These are phyloP conservation scores for Rhododendron ferrugineum DNA, from an alignment of 148 eudicot species.

Conservation along the genomic window DNA sequence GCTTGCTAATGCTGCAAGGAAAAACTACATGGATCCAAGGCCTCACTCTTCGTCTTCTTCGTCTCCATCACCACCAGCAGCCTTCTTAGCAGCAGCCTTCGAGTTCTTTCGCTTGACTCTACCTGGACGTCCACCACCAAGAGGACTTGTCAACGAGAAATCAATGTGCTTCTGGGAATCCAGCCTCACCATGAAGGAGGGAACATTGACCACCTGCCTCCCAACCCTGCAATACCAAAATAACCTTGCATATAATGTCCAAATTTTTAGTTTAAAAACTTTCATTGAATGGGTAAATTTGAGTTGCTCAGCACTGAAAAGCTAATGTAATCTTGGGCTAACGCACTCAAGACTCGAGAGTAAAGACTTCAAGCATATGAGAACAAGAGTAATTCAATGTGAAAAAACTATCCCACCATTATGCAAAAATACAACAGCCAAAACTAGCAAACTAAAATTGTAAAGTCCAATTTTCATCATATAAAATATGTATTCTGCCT, in stretches of 20 bases:
- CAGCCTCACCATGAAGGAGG: conserved; percentile 43
- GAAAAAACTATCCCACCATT: not conserved
- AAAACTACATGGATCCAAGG: not conserved
- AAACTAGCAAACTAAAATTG: not conserved
- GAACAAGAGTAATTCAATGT: not conserved
- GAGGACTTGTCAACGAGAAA: conserved; percentile 38
- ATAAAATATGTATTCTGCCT: not conserved
- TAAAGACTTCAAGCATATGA: not conserved
- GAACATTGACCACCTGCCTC: conserved; percentile 37
- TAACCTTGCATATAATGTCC: not conserved
- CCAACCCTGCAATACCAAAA: conserved; percentile 25
- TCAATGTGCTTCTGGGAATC: conserved; percentile 39
- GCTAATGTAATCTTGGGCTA: not conserved
- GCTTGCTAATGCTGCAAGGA: not conserved
- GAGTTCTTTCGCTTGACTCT: conserved; percentile 43
- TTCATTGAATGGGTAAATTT: not conserved
- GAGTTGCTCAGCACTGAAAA: not conserved
- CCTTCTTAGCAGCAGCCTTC: conserved; percentile 40
- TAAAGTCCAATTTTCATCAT: not conserved
- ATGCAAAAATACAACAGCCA: not conserved
- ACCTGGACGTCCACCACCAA: conserved; percentile 42
- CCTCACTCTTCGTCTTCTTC: conserved; percentile 39
- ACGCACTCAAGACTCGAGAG: not conserved
- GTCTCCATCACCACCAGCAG: conserved; percentile 35
- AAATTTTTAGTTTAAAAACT: not conserved